Evolutionary conservation across 768 basidiomycete genomes (phyloP), one percentile per base, ranked within the genome.

Genomic region (Termitomyces sp.): DNA sequence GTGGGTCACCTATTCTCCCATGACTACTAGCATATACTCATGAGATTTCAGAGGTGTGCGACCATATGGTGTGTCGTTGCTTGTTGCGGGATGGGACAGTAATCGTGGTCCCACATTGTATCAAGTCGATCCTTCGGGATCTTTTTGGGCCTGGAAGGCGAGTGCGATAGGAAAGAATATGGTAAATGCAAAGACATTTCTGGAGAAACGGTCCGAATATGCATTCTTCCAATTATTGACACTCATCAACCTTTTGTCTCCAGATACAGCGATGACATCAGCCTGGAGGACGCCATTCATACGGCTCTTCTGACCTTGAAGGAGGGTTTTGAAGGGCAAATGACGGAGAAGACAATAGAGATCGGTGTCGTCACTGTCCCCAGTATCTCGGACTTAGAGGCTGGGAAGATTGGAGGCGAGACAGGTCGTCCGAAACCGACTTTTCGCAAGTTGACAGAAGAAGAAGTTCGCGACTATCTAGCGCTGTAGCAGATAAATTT

Each of bases 111-210:
- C 95, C 65, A 90, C 88, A n/a, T 82, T 99, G 66, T 98, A 97
- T 77, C 97, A 99, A 75, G 96, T 99, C 46, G 97, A 99, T 78
- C 97, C 97, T 44, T 97, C 95, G 40, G 97, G 97, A 58, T 94
- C 94, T 36, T 99, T 93, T 78, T 99, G 97, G 97, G 96, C 97
- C 35, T 99, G 97, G 97, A 99, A 99, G 74, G 97, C 97, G 8
- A 96, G 94, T 72, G 97, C 97, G 12, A 99, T 98, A 68, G 97
- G 97, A 44, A 99, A 99, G 80, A 98, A 98, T 76, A 98, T 98
- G 94, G 88, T 95, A 50, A 99, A 99, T 69, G 97, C 96, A 39
- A 99, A 99, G 78, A 99, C 97, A 8, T 99, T 99, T 78, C 76
- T 99, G 66, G 97, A 99, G 77, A 99, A 99, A 77, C 88, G 97